Evolutionary conservation across 2,329 filamentous ascomycete species (phyloP).

Genomic region (Trichophyton schoenleinii): DNA sequence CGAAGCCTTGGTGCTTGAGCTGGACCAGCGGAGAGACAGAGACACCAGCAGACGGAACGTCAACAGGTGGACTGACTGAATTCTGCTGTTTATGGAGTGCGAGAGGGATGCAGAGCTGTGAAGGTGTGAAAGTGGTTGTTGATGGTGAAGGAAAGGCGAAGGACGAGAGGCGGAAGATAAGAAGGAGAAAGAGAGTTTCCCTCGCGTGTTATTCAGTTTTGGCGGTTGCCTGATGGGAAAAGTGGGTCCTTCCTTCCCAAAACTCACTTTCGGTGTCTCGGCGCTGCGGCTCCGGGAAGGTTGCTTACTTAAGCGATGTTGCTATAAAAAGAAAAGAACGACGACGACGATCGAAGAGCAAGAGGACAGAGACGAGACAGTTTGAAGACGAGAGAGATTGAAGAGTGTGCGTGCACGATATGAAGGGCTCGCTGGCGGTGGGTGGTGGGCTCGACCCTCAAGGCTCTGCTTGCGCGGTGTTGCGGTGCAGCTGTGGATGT

Average conservation of each 20-base stretch:
- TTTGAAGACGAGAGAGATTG: too few relatives aligned
- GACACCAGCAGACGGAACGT: background rate
- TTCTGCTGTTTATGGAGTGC: background rate
- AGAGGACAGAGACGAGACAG: too few relatives aligned
- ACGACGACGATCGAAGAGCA: too few relatives aligned
- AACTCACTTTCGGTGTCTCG: background rate
- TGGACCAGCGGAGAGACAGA: background rate
- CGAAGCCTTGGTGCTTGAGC: background rate
- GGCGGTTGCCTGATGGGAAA: conserved; percentile 2
- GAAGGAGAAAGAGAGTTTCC: background rate
- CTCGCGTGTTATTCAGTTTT: background rate
- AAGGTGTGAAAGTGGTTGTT: background rate
- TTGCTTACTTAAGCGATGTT: background rate
- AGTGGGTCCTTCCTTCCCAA: background rate
- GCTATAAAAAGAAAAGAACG: background rate
- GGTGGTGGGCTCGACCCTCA: too few relatives aligned
- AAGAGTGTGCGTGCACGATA: background rate
- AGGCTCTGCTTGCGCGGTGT: too few relatives aligned
- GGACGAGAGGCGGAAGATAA: background rate
- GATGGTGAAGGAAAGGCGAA: background rate
- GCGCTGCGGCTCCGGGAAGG: background rate
- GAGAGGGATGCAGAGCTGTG: background rate
- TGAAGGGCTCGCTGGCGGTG: background rate
- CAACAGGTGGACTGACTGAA: background rate
- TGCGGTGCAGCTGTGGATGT: background rate